These are phyloP conservation scores for Geranomyces variabilis DNA, from an alignment of 192 early-diverging fungal genomes.

Conservation along the genomic window DNA sequence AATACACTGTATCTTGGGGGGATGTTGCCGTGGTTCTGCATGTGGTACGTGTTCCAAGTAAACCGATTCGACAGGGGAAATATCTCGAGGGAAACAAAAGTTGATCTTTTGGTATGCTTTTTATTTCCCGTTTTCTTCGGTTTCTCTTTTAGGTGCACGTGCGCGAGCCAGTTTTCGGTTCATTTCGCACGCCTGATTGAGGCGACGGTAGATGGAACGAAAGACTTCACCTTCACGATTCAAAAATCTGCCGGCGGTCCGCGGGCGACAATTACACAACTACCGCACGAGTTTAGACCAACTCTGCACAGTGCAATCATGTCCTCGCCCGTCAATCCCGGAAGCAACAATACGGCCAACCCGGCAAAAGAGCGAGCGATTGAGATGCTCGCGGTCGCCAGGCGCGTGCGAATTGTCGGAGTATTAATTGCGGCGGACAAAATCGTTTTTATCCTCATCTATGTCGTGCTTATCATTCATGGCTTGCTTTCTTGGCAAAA, in stretches of 20 bases:
- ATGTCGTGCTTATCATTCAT: slow-evolving; percentile 20
- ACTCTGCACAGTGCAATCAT: too few relatives aligned
- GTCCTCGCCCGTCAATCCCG: neutral
- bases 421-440: slow-evolving; percentile 25
- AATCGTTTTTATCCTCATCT: slow-evolving; percentile 18
- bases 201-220: slow-evolving; percentile 12
- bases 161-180: slow-evolving; percentile 17
- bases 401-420: slow-evolving; percentile 26
- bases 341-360: neutral
- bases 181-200: slow-evolving; percentile 27
- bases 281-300: neutral
- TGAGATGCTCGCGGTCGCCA: slow-evolving; percentile 24
- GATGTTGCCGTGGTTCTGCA: slow-evolving; percentile 22
- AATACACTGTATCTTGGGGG: slow-evolving; percentile 17
- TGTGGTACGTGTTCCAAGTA: too few relatives aligned
- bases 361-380: slow-evolving; percentile 9
- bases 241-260: neutral
- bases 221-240: slow-evolving; percentile 7
- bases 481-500: neutral
- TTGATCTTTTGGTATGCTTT: too few relatives aligned
- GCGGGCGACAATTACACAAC: neutral
- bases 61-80: too few relatives aligned
- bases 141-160: slow-evolving; percentile 21
- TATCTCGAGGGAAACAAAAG: too few relatives aligned
- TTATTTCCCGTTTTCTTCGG: neutral